These are phyloP conservation scores for Trichoderma sp. DNA, from an alignment of 2,329 filamentous ascomycete species.

Conservation along the genomic window DNA sequence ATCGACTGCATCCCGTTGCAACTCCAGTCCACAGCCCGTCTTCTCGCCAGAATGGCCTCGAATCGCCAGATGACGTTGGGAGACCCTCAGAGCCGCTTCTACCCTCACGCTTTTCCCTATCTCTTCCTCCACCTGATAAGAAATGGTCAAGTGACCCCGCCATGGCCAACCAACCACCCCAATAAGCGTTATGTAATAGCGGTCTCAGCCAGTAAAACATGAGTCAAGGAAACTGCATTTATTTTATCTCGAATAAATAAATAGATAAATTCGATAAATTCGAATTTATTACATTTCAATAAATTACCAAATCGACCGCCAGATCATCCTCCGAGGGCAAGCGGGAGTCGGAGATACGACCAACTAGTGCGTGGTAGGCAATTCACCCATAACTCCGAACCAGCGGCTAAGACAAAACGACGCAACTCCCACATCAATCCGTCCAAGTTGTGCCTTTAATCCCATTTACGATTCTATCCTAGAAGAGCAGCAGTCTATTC, in stretches of 20 bases:
- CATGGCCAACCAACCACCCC: conserved; percentile 2
- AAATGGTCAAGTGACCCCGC: conserved; percentile 18
- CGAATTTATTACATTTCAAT: not conserved
- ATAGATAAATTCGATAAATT: conserved; percentile 25
- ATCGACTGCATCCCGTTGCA: not conserved
- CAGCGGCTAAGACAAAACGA: conserved; percentile 26
- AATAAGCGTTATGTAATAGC: conserved; percentile 27
- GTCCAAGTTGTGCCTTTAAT: conserved; percentile 19
- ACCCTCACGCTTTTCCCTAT: conserved; percentile 10
- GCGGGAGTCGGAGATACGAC: conserved; percentile 26
- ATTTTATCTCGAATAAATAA: conserved; percentile 6
- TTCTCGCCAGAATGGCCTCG: not conserved
- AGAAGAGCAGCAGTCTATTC: conserved; percentile 28
- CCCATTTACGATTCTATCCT: conserved; percentile 26
- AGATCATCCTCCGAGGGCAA: conserved; percentile 19
- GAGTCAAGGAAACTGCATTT: conserved; percentile 26
- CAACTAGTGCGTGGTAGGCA: conserved; percentile 26
- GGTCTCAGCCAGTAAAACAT: conserved; percentile 11
- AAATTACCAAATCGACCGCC: not conserved
- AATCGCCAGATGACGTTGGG: conserved; percentile 18
- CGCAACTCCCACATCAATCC: conserved; percentile 27
- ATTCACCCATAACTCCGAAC: conserved; percentile 22
- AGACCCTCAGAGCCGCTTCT: conserved; percentile 21
- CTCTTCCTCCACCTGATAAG: conserved; percentile 20
- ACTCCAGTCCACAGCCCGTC: not conserved